Base-by-base conservation (phyloP, 1,139 yeast genomes). In the Candida tetrigidarum region DNA sequence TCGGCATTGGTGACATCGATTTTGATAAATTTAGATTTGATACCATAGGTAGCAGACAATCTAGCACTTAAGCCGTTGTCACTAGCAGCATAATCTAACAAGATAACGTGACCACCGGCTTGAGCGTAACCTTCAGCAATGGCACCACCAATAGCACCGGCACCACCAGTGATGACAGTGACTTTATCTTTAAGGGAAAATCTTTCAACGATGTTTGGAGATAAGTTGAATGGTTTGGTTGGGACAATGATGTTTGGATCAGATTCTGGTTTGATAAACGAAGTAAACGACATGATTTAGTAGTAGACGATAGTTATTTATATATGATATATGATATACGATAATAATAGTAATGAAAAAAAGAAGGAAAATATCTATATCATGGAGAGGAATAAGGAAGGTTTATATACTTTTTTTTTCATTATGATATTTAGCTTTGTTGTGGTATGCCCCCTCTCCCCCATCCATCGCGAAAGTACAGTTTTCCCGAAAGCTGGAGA, bases 21-120 rank as follows among this genome's bases (percentile, higher is more conserved):
- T 63, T 82, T 74, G 73, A 85, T 86, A 12, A 91, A 86, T 62
- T 74, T 78, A 45, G 79, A 78, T 58, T 64, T 76, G 50, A 86
- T 81, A 14, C 83, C 83, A 62, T 84, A 86, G 53, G 76, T 75
- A 49, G 76, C 60, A 26, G 77, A 64, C 19, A 87, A 69, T 39
- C 68, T 71, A 43, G 66, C 68, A 28, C 86, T 86, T 57, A 79
- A 70, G 23, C 56, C 56, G 4, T 52, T 42, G 38, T 72, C 60
- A 3, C 32, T 26, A 42, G 74, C 76, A 6, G 82, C 72, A 40
- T 83, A 78, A 56, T 82, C 96, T 86, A 86, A 45, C 56, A 89
- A 76, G 50, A 86, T 86, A 35, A 86, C 82, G 53, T 84, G 86
- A n/a, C 93, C 95, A 42, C 96, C 96, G 5, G 92, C 92, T 68